A percentile compares a stretch with the other conserved stretches of the same genome.
Conservation (phyloP, 2,329 filamentous ascomycete species). For the Aspergillus neoniger region DNA sequence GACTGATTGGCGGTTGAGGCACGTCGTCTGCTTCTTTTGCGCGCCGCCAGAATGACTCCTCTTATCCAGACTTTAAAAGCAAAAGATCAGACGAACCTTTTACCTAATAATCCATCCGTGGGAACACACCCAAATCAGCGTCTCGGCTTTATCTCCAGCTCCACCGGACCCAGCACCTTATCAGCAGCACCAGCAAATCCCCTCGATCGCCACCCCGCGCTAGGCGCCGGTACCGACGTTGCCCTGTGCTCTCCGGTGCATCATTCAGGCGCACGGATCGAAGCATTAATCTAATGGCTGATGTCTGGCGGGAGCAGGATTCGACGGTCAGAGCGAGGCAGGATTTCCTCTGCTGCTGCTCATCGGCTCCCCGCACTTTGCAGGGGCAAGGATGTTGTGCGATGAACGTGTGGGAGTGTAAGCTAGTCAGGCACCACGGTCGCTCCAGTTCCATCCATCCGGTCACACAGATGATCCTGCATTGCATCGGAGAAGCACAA, state of each 20-base stretch:
- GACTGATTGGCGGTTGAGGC: neutral
- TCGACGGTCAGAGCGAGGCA: neutral
- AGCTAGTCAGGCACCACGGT: constrained; percentile 13
- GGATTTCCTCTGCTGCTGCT: neutral
- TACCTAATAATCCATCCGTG: constrained; percentile 23
- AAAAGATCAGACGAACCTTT: constrained; percentile 8
- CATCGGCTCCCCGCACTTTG: constrained; percentile 13
- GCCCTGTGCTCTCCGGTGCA: constrained; percentile 1
- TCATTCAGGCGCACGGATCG: constrained; percentile 15
- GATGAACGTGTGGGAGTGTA: constrained; percentile 4
- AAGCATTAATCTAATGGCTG: constrained; percentile 11
- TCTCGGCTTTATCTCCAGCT: constrained; percentile 28
- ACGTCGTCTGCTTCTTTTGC: neutral
- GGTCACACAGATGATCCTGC: constrained; percentile 9
- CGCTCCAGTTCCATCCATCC: constrained; percentile 1
- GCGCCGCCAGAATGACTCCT: neutral
- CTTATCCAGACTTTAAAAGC: constrained; percentile 13
- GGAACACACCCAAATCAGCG: constrained; percentile 22
- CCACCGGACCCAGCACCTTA: constrained; percentile 43
- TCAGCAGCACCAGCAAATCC: constrained; percentile 21
- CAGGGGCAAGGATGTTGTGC: constrained; percentile 6
- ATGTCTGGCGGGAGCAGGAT: neutral
- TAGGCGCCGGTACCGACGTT: constrained; percentile 28
- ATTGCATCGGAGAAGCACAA: neutral
- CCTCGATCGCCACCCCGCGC: constrained; percentile 28